These are phyloP conservation scores for Teratosphaeriaceae sp. DNA, from an alignment of 2,329 filamentous ascomycete genomes.

Conservation along the genomic window DNA sequence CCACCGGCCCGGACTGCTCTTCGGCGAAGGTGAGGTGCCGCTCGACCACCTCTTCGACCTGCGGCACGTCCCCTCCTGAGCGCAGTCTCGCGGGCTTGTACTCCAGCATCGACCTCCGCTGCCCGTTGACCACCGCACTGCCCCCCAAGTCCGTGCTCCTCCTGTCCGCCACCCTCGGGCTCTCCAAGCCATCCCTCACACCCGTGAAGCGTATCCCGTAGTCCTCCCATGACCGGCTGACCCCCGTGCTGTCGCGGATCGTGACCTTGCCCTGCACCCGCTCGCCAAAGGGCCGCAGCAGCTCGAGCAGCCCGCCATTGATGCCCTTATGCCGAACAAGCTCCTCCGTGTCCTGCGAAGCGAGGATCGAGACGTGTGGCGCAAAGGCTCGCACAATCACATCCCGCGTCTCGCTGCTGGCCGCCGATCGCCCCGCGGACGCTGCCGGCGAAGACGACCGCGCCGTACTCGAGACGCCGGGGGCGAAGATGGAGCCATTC, in stretches of 20 bases:
- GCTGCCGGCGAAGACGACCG: constrained; percentile 33
- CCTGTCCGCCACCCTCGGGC: constrained; percentile 28
- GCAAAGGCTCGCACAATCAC: constrained; percentile 80
- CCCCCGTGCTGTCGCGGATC: constrained; percentile 82
- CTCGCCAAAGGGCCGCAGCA: constrained; percentile 88
- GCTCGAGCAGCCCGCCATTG: constrained; percentile 69
- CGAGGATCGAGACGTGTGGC: constrained; percentile 78
- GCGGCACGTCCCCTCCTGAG: constrained; percentile 49
- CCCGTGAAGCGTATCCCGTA: constrained; percentile 81
- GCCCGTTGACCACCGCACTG: constrained; percentile 13
- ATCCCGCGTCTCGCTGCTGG: constrained; percentile 46
- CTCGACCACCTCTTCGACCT: constrained; percentile 75
- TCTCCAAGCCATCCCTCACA: constrained; percentile 51
- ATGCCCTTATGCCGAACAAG: constrained; percentile 81
- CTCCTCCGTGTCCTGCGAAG: constrained; percentile 79
- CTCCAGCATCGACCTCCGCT: constrained; percentile 22
- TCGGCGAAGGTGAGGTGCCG: constrained; percentile 73
- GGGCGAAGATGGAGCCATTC: constrained; percentile 40
- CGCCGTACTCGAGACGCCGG: constrained; percentile 29
- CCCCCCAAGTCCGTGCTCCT: constrained; percentile 33
- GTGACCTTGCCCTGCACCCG: constrained; percentile 79
- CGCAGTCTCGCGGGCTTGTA: constrained; percentile 34
- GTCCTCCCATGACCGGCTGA: constrained; percentile 77
- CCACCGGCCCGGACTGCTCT: constrained; percentile 34
- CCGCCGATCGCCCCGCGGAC: constrained; percentile 34